phyloP scores from a whole-genome alignment of 805 yeast genomes.

The Teunomyces lycoperdinae region DNA sequence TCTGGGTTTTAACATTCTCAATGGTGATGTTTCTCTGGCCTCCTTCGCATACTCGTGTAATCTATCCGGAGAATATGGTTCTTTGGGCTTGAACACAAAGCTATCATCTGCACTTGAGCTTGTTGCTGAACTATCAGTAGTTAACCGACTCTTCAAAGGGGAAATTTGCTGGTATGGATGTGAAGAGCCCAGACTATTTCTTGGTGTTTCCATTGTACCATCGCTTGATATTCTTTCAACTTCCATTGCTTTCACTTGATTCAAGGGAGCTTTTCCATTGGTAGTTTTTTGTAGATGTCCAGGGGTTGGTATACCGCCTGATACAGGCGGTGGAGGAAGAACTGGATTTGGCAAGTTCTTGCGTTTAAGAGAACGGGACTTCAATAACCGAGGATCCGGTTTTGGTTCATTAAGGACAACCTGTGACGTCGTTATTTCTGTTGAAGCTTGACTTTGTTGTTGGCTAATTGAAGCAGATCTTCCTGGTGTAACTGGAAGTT shows the following conservation, averaged over 20 bases:
- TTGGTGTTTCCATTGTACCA: conserved; percentile 1
- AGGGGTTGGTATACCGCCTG: background rate
- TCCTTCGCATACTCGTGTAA: conserved; percentile 24
- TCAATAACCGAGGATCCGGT: conserved; percentile 19
- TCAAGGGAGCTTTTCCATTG: conserved; percentile 40
- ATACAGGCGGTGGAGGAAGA: conserved; percentile 16
- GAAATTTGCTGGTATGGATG: conserved; percentile 12
- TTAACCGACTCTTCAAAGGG: conserved; percentile 4
- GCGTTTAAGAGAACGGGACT: conserved; percentile 20
- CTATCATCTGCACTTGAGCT: conserved; percentile 10
- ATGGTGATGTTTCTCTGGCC: conserved; percentile 20
- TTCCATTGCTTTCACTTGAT: conserved; percentile 40
- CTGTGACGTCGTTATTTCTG: conserved; percentile 1
- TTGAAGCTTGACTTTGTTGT: background rate
- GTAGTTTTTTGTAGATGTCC: conserved; percentile 33
- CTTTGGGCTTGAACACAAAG: conserved; percentile 12
- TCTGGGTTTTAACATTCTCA: conserved; percentile 17
- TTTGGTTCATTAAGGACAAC: conserved; percentile 17
- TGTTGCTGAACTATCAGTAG: background rate
- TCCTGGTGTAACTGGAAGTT: conserved; percentile 25
- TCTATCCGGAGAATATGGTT: conserved; percentile 9
- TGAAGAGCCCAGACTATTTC: background rate
- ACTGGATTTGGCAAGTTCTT: conserved; percentile 22
- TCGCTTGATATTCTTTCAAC: conserved; percentile 15
- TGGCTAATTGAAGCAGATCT: conserved; percentile 2